Evolutionary conservation across 805 yeast genomes (phyloP).

Genomic region (Wickerhamiella hasegawae): DNA sequence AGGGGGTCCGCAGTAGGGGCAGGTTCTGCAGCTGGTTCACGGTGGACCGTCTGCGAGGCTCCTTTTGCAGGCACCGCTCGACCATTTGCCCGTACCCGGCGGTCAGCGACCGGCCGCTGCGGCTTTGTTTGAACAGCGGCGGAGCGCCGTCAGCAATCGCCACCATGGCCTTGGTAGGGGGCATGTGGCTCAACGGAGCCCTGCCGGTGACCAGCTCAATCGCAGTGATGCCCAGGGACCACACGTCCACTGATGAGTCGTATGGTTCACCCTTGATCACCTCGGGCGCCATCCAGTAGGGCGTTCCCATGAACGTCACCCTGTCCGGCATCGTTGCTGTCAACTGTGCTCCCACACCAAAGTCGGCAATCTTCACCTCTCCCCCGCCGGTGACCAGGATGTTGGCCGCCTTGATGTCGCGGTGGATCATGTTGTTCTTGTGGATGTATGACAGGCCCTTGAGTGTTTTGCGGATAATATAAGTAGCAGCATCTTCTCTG

Average conservation of each 20-base stretch:
- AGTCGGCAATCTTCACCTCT: slow-evolving; percentile 69
- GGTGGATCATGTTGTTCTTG: slow-evolving; percentile 56
- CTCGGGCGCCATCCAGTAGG: slow-evolving; percentile 99
- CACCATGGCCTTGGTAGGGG: slow-evolving; percentile 63
- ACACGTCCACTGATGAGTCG: slow-evolving; percentile 76
- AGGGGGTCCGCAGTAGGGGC: slow-evolving; percentile 28
- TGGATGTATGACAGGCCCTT: slow-evolving; percentile 68
- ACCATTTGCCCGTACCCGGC: slow-evolving; percentile 37
- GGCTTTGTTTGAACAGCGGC: slow-evolving; percentile 27
- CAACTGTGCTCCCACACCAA: slow-evolving; percentile 83
- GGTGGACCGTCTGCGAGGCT: slow-evolving; percentile 48
- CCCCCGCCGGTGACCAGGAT: slow-evolving; percentile 59
- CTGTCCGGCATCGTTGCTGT: slow-evolving; percentile 35
- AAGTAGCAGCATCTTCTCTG: slow-evolving; percentile 43
- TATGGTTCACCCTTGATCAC: slow-evolving; percentile 59
- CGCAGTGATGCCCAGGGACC: slow-evolving; percentile 91
- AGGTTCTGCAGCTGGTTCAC: slow-evolving; percentile 40
- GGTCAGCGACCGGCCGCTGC: slow-evolving; percentile 11
- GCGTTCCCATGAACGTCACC: slow-evolving; percentile 84
- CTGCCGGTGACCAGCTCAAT: slow-evolving; percentile 70
- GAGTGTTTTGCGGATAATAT: slow-evolving; percentile 46
- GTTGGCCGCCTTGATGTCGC: slow-evolving; percentile 86
- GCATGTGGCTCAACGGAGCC: slow-evolving; percentile 62
- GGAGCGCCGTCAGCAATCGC: slow-evolving; percentile 51
- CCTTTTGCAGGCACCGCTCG: slow-evolving; percentile 46